Percentiles rank a stretch among this genome's conserved stretches.
Evolutionary conservation across 2,329 filamentous ascomycete species (phyloP).

Genomic region (Teratosphaeria pseudoeucalypti): DNA sequence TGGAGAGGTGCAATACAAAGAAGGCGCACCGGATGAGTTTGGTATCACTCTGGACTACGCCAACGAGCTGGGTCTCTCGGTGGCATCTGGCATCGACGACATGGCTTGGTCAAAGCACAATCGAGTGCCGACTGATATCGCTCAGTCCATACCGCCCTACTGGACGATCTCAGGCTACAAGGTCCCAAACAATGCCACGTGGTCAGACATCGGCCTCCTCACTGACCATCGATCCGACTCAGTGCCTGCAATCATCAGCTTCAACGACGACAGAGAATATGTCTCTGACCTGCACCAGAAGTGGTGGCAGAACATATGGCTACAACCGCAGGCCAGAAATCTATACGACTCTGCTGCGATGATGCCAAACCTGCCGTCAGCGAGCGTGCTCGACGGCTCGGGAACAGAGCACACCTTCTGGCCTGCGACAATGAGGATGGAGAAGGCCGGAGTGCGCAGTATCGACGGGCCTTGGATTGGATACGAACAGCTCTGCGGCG

Average conservation of each 20-base stretch:
- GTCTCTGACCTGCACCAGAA: neutral
- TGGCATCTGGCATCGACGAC: neutral
- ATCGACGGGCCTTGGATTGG: neutral
- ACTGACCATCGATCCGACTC: neutral
- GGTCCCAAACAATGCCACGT: neutral
- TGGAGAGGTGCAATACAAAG: slow-evolving; percentile 8
- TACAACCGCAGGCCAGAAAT: neutral
- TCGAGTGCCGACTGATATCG: neutral
- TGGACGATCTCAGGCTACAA: neutral
- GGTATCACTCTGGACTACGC: slow-evolving; percentile 13
- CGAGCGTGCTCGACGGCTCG: neutral
- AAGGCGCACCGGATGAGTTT: slow-evolving; percentile 12
- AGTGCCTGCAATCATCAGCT: neutral
- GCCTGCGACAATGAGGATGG: neutral
- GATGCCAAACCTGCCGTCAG: neutral
- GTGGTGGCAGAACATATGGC: neutral
- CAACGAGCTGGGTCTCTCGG: slow-evolving; percentile 7
- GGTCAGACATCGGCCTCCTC: neutral
- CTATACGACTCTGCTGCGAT: neutral
- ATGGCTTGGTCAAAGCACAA: neutral
- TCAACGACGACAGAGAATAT: neutral
- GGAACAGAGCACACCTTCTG: neutral
- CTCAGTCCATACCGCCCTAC: neutral
- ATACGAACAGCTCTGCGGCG: neutral
- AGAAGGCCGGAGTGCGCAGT: neutral